Evolutionary conservation across 495 filamentous ascomycete genomes (phyloP).

Genomic region (Aspergillus nanangensis): DNA sequence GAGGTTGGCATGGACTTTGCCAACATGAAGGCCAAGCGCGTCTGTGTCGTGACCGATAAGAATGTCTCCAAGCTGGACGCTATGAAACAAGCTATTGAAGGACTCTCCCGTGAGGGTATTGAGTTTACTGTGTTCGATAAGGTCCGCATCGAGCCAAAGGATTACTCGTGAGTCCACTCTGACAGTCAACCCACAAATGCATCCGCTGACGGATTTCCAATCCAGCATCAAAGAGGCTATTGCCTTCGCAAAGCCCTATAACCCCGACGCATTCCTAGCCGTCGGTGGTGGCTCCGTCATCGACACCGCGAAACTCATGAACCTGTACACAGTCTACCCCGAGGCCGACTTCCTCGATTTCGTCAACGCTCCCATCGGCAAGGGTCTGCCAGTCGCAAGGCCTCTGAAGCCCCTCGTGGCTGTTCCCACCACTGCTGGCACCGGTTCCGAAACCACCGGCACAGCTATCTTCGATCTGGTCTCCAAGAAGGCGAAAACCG

Average conservation of each 20-base stretch:
- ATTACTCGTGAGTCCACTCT: conserved; percentile 65
- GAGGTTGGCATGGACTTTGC: conserved; percentile 99
- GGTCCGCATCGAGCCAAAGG: conserved; percentile 84
- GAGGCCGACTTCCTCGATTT: conserved; percentile 93
- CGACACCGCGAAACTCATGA: conserved; percentile 98
- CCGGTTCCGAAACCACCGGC: conserved; percentile 92
- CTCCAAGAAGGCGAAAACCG: conserved; percentile 83
- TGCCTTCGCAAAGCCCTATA: conserved; percentile 70
- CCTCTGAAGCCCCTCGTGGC: conserved; percentile 82
- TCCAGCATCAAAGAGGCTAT: conserved; percentile 85
- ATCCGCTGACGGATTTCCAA: too few species aligned
- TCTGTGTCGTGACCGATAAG: conserved; percentile 85
- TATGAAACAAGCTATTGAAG: conserved; percentile 79
- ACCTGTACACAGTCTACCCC: conserved; percentile 84
- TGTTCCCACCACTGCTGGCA: conserved; percentile 92
- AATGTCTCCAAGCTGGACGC: conserved; percentile 76
- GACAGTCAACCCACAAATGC: too few species aligned
- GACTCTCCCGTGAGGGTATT: conserved; percentile 69
- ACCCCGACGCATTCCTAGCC: conserved; percentile 84
- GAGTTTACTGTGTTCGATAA: conserved; percentile 75
- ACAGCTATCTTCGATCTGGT: conserved; percentile 97
- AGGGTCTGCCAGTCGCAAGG: conserved; percentile 75
- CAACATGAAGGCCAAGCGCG: conserved; percentile 81
- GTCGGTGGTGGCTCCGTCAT: conserved; percentile 85
- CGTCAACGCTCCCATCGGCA: conserved; percentile 91